Base-by-base conservation (phyloP, 495 filamentous ascomycete genomes). In the Aspergillus indologenus region DNA sequence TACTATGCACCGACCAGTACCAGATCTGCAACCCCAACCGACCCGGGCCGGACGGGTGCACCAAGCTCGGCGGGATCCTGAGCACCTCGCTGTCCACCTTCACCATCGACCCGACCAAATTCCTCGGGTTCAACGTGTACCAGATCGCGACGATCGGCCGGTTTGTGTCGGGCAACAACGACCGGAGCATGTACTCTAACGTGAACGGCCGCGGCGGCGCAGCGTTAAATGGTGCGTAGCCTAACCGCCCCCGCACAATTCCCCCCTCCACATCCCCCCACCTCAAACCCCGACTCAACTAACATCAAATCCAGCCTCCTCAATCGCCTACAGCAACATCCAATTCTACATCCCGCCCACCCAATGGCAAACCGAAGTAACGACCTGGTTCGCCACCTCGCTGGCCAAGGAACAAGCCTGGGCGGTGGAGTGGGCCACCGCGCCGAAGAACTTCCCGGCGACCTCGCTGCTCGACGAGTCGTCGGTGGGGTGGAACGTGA, bases 311-410 rank as follows among this genome's bases (percentile, higher is more conserved):
- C 15, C 26, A 29, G 26, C 26, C 26, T 29, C 26, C 4, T 3
- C 26, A 29, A 29, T 29, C 26, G 47, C 22, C 11, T 60, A 49
- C 45, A 23, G 21, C 23, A 53, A 29, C 5, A 6, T 61, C 14
- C 47, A 52, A 23, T 62, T 59, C n/a, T 31, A 18, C 7, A 50
- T 70, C 11, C 71, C 70, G 0, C 40, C 63, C 1, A 69, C 59
- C 45, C 72, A 75, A 56, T 75, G 71, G 71, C 61, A 64, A 48
- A 59, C 63, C 3, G 70, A 74, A 49, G 66, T 72, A 8, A 53
- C 56, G 26, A 40, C 56, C 24, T 72, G 69, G 69, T 65, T 68
- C 29, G 61, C 49, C 1, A 59, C 60, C 15, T 51, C 53, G 8
- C 58, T 72, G 31, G 68, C 71, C 12, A 61, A 62, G 20, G 19